Conservation (phyloP, 768 basidiomycete species). For the Coprinopsis strossmayeri region DNA sequence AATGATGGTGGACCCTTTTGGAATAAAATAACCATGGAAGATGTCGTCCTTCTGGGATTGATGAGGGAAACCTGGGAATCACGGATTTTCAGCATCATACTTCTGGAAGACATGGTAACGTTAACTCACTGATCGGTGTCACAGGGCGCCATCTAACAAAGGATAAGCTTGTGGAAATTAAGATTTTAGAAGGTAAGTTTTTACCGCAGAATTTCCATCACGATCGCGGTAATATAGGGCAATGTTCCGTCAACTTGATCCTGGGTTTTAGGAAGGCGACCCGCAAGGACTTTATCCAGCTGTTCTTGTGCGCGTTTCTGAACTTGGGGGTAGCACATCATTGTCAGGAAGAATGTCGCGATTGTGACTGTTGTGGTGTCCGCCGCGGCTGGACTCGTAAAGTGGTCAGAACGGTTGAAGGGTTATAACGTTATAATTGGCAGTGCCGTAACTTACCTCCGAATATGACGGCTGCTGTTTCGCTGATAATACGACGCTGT, state of each 20-base stretch:
- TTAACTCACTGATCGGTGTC: neutral
- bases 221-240: slow-evolving; percentile 19
- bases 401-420: too few relatives aligned
- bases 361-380: too few relatives aligned
- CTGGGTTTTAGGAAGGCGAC: slow-evolving; percentile 18
- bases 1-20: neutral
- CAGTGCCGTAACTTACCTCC: too few relatives aligned
- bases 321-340: slow-evolving; percentile 21
- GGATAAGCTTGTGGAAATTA: too few relatives aligned
- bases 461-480: too few relatives aligned
- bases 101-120: too few relatives aligned
- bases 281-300: slow-evolving; percentile 21
- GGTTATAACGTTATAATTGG: too few relatives aligned
- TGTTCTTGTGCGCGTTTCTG: slow-evolving; percentile 23
- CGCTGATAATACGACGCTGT: too few relatives aligned
- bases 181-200: too few relatives aligned
- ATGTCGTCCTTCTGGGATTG: neutral
- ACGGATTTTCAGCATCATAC: too few relatives aligned
- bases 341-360: slow-evolving; percentile 19
- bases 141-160: slow-evolving; percentile 11
- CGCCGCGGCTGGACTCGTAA: too few relatives aligned
- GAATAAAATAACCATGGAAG: slow-evolving; percentile 7
- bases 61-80: slow-evolving; percentile 2
- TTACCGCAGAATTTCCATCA: slow-evolving; percentile 21
- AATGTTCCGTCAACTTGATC: slow-evolving; percentile 16